Evolutionary conservation across 2,329 filamentous ascomycete species (phyloP).

Genomic region (Fusarium multiceps): DNA sequence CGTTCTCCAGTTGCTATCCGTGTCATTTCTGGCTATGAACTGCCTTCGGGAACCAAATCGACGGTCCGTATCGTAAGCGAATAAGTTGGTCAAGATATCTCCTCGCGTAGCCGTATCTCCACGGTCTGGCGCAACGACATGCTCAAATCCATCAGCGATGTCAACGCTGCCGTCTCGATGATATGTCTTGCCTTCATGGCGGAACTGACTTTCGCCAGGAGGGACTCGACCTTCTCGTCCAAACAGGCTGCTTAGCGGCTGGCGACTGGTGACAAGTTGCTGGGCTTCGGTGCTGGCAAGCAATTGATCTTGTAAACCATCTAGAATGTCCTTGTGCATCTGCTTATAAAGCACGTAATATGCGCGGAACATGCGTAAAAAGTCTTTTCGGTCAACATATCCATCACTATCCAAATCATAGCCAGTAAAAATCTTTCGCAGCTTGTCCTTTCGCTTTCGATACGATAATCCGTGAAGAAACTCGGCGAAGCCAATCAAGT

Average conservation of each 20-base stretch:
- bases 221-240: constrained; percentile 78
- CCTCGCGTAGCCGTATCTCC: constrained; percentile 70
- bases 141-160: constrained; percentile 67
- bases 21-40: constrained; percentile 47
- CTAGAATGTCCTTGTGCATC: constrained; percentile 85
- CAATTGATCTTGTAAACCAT: constrained; percentile 80
- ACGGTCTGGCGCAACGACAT: constrained; percentile 69
- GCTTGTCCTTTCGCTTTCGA: constrained; percentile 73
- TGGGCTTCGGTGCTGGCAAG: constrained; percentile 80
- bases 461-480: constrained; percentile 86
- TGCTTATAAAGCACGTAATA: constrained; percentile 93
- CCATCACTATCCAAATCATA: constrained; percentile 94
- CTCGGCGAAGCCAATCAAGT: constrained; percentile 90
- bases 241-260: constrained; percentile 79
- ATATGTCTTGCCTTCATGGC: constrained; percentile 74
- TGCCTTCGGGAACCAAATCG: constrained; percentile 46
- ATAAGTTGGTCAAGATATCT: constrained; percentile 68
- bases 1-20: constrained; percentile 52
- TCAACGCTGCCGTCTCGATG: constrained; percentile 72
- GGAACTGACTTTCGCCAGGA: constrained; percentile 65
- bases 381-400: constrained; percentile 85
- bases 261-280: constrained; percentile 78
- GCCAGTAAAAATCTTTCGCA: constrained; percentile 82
- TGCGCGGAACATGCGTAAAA: constrained; percentile 89
- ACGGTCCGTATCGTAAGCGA: constrained; percentile 53